phyloP scores from a whole-genome alignment of 108 stramenopile genomes.

The Epithemia pelagica region DNA sequence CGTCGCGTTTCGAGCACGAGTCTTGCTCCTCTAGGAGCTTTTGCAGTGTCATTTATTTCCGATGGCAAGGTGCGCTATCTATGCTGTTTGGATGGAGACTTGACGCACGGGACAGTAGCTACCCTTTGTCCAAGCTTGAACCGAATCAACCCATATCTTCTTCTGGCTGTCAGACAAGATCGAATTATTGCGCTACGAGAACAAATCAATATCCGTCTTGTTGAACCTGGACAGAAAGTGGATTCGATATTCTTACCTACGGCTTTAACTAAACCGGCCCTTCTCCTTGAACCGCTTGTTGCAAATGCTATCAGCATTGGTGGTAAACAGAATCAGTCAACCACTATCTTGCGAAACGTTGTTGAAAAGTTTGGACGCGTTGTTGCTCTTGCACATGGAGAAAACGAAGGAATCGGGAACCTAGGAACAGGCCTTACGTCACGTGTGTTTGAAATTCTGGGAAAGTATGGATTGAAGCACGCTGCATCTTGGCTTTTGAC shows the following conservation, averaged over 20 bases:
- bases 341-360: constrained; percentile 40
- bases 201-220: constrained; percentile 41
- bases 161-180: constrained; percentile 69
- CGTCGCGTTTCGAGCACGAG: constrained; percentile 27
- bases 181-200: constrained; percentile 41
- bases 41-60: constrained; percentile 62
- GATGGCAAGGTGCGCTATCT: constrained; percentile 51
- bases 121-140: constrained; percentile 16
- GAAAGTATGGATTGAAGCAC: constrained; percentile 37
- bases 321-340: constrained; percentile 25
- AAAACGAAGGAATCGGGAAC: constrained; percentile 67
- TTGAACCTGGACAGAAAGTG: constrained; percentile 41
- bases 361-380: constrained; percentile 82
- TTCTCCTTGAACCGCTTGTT: constrained; percentile 75
- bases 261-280: constrained; percentile 49
- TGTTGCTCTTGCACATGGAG: constrained; percentile 60
- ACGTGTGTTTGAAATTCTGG: constrained; percentile 55
- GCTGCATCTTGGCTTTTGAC: constrained; percentile 70
- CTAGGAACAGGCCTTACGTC: constrained; percentile 62
- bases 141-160: constrained; percentile 22
- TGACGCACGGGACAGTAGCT: constrained; percentile 48
- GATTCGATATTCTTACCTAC: constrained; percentile 43
- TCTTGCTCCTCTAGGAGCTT: constrained; percentile 66
- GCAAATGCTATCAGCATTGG: constrained; percentile 75
- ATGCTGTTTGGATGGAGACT: constrained; percentile 40